These are phyloP conservation scores for Tetradesmus obliquus DNA, from an alignment of 139 green algal genomes.

Conservation along the genomic window DNA sequence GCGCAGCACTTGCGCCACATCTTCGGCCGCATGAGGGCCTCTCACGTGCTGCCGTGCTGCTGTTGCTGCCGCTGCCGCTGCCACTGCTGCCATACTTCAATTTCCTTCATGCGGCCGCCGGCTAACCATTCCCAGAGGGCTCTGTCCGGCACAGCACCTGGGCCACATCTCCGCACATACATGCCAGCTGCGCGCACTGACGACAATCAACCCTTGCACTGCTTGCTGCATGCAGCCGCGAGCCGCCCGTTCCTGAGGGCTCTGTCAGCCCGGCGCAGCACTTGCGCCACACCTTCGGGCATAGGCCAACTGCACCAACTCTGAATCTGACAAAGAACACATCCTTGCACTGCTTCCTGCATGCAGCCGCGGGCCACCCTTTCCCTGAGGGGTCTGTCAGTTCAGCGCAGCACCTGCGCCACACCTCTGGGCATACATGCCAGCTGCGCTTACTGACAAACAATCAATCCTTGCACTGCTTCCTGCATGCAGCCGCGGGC, in stretches of 20 bases:
- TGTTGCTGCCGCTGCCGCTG: neutral
- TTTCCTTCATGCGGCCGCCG: neutral
- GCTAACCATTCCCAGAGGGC: neutral
- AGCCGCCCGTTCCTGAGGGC: constrained; percentile 66
- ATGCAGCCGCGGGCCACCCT: neutral
- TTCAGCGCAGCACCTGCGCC: neutral
- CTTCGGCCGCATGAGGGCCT: constrained; percentile 89
- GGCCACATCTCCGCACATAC: neutral
- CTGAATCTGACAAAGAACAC: neutral
- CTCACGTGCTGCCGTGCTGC: neutral
- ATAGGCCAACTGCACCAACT: neutral
- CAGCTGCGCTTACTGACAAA: neutral
- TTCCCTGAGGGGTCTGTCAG: neutral
- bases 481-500: constrained; percentile 40
- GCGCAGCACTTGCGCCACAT: constrained; percentile 82
- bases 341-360: neutral
- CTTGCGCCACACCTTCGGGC: constrained; percentile 88
- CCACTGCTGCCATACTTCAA: too few relatives aligned
- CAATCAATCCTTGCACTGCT: neutral
- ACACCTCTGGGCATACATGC: neutral
- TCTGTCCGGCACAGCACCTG: neutral
- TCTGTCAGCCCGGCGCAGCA: constrained; percentile 63
- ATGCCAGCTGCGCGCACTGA: neutral
- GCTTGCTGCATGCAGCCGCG: constrained; percentile 21
- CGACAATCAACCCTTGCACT: neutral